A percentile compares a stretch with the other conserved stretches of the same genome.
These are phyloP conservation scores for Daldinia eschscholtzii DNA, from an alignment of 2,329 filamentous ascomycete species.

Conservation along the genomic window DNA sequence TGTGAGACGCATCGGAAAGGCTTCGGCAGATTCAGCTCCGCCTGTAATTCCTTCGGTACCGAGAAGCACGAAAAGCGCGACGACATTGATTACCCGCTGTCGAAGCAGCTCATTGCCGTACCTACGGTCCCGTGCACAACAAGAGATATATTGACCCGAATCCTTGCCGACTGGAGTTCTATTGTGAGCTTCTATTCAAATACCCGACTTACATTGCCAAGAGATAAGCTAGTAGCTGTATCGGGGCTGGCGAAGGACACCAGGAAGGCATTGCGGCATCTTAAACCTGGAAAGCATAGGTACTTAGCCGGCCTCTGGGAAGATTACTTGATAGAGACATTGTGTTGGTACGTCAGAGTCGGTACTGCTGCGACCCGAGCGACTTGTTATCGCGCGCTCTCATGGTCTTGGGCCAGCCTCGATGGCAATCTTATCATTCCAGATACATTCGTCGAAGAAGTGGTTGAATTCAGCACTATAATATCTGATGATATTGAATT, in stretches of 20 bases:
- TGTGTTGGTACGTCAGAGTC: background rate
- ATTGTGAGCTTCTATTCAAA: background rate
- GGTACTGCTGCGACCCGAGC: background rate
- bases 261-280: background rate
- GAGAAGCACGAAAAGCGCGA: background rate
- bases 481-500: background rate
- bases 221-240: background rate
- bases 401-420: constrained; percentile 1
- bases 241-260: background rate
- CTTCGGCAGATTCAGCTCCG: background rate
- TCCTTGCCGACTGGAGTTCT: background rate
- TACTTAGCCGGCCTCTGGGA: background rate
- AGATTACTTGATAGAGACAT: background rate
- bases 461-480: background rate
- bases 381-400: background rate
- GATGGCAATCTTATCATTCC: background rate
- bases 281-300: background rate
- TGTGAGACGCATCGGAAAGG: constrained; percentile 19
- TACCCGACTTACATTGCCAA: background rate
- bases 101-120: background rate
- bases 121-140: background rate
- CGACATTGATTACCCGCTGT: background rate
- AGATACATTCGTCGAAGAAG: background rate
- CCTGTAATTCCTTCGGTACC: background rate
- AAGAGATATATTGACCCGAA: background rate